Evolutionary conservation across 805 yeast genomes (phyloP).

Genomic region (Candida wancherniae): DNA sequence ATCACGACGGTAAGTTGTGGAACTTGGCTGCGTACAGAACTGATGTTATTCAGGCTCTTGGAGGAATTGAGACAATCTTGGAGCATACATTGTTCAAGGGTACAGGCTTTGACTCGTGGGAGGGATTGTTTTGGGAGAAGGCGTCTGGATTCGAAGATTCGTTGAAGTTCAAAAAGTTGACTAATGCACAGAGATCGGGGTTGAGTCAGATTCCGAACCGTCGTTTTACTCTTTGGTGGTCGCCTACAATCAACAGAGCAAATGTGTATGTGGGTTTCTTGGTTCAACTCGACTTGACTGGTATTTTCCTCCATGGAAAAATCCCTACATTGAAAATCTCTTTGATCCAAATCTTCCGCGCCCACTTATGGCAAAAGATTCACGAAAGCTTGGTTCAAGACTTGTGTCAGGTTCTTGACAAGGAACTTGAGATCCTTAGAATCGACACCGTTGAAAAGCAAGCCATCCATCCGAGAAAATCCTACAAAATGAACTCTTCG

Average conservation of each 20-base stretch:
- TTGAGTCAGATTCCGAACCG: slow-evolving; percentile 96
- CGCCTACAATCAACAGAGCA: slow-evolving; percentile 97
- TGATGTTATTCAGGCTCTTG: slow-evolving; percentile 94
- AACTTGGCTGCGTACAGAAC: slow-evolving; percentile 87
- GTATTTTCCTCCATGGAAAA: slow-evolving; percentile 95
- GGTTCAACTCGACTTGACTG: slow-evolving; percentile 94
- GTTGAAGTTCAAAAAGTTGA: slow-evolving; percentile 86
- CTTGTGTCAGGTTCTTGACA: slow-evolving; percentile 85
- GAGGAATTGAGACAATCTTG: slow-evolving; percentile 93
- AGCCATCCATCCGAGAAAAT: slow-evolving; percentile 93
- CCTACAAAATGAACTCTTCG: slow-evolving; percentile 95
- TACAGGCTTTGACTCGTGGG: slow-evolving; percentile 98
- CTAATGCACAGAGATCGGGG: slow-evolving; percentile 97
- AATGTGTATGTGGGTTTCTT: slow-evolving; percentile 96
- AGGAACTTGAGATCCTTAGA: slow-evolving; percentile 75
- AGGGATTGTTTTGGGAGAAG: slow-evolving; percentile 97
- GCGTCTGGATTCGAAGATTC: slow-evolving; percentile 97
- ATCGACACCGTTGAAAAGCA: slow-evolving; percentile 85
- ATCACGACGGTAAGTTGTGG: slow-evolving; percentile 96
- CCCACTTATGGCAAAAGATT: slow-evolving; percentile 98
- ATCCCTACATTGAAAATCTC: slow-evolving; percentile 96
- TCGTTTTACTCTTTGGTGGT: slow-evolving; percentile 98
- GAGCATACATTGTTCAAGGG: slow-evolving; percentile 95
- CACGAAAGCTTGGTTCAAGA: slow-evolving; percentile 95
- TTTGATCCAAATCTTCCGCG: slow-evolving; percentile 91